These are phyloP conservation scores for Stagonosporopsis tanaceti DNA, from an alignment of 2,329 filamentous ascomycete genomes.

Conservation along the genomic window DNA sequence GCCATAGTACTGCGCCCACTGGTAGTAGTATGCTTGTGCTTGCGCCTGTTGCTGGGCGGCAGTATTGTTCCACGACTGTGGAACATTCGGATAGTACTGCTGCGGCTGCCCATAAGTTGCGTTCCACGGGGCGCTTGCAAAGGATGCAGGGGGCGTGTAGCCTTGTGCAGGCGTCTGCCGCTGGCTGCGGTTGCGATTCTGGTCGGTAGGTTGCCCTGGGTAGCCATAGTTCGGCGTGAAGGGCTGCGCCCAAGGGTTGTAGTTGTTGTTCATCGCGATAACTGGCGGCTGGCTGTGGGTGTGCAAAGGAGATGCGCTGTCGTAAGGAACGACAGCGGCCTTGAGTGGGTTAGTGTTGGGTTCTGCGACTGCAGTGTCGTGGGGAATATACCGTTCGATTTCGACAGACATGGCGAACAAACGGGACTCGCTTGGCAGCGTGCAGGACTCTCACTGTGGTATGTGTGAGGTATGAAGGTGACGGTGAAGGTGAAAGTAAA, in stretches of 20 bases:
- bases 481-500: slow-evolving; percentile 4
- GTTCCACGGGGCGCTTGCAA: slow-evolving; percentile 10
- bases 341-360: slow-evolving; percentile 37
- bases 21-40: slow-evolving; percentile 29
- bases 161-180: slow-evolving; percentile 9
- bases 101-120: slow-evolving; percentile 17
- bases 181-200: slow-evolving; percentile 21
- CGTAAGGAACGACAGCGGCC: slow-evolving; percentile 32
- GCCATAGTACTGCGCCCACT: slow-evolving; percentile 30
- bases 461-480: slow-evolving; percentile 12
- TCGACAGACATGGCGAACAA: slow-evolving; percentile 36
- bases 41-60: slow-evolving; percentile 26
- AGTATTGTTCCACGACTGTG: slow-evolving; percentile 20
- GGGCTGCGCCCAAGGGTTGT: slow-evolving; percentile 31
- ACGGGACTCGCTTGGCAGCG: slow-evolving; percentile 23
- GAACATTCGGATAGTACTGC: slow-evolving; percentile 20
- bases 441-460: slow-evolving; percentile 2
- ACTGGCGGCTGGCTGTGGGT: slow-evolving; percentile 14
- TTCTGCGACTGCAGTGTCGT: slow-evolving; percentile 33
- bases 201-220: slow-evolving; percentile 19
- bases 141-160: slow-evolving; percentile 15
- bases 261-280: slow-evolving; percentile 32
- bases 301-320: slow-evolving; percentile 24
- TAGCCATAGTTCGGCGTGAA: slow-evolving; percentile 26
- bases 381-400: slow-evolving; percentile 39